Percentiles rank a stretch among this genome's conserved stretches.
Evolutionary conservation across 2,329 filamentous ascomycete genomes (phyloP).

Genomic region (Ceratocystis papillata): DNA sequence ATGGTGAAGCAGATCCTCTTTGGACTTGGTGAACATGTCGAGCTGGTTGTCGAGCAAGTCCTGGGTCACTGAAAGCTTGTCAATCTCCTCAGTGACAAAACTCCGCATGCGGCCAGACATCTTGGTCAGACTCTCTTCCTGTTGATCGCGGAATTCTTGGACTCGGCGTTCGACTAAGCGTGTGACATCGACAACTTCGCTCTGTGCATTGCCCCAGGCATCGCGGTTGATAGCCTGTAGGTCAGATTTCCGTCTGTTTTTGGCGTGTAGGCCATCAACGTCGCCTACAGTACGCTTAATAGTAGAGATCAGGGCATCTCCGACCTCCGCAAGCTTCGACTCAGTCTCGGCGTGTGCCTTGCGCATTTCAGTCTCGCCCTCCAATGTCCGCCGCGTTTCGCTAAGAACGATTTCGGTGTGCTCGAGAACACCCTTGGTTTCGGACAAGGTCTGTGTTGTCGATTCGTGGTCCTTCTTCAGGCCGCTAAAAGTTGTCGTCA

Average conservation of each 20-base stretch:
- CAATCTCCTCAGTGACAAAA: constrained; percentile 48
- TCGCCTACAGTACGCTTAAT: constrained; percentile 68
- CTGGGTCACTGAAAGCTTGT: constrained; percentile 58
- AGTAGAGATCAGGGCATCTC: constrained; percentile 65
- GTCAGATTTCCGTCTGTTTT: constrained; percentile 75
- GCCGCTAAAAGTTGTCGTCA: constrained; percentile 78
- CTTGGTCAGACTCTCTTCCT: constrained; percentile 56
- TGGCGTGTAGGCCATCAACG: constrained; percentile 71
- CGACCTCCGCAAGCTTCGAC: constrained; percentile 59
- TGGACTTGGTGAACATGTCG: constrained; percentile 54
- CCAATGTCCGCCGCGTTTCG: constrained; percentile 63
- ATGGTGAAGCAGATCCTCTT: constrained; percentile 56
- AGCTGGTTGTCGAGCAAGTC: constrained; percentile 60
- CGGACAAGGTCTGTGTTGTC: constrained; percentile 59
- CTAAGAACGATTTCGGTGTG: constrained; percentile 78
- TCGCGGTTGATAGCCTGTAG: constrained; percentile 69
- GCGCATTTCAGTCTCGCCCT: constrained; percentile 67
- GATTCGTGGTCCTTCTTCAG: constrained; percentile 84
- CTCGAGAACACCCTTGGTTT: constrained; percentile 69
- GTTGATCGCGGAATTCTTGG: constrained; percentile 58
- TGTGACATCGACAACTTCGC: constrained; percentile 66
- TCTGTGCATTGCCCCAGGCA: constrained; percentile 66
- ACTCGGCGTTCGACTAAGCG: constrained; percentile 65
- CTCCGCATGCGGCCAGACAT: constrained; percentile 61
- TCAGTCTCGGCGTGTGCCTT: constrained; percentile 83